Evolutionary conservation across 192 early-diverging fungal genomes (phyloP), one percentile per base, ranked within the genome.

Genomic region (Podila epigama): DNA sequence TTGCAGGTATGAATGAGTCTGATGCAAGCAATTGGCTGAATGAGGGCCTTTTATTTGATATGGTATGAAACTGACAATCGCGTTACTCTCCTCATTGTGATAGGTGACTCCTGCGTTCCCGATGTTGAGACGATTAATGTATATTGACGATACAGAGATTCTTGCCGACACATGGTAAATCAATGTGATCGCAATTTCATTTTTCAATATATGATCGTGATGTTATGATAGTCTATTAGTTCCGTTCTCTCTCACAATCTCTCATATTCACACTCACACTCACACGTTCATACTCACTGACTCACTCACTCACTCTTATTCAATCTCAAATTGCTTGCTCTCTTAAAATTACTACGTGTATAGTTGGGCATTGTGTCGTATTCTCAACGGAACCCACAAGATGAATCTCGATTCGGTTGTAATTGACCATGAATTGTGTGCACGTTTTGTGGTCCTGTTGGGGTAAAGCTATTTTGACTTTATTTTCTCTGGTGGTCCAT

Each of bases 301-400:
- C n/a, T n/a, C n/a, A n/a, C n/a, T n/a, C n/a, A n/a, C n/a, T n/a
- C n/a, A n/a, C n/a, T n/a, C n/a, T n/a, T n/a, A n/a, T n/a, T n/a
- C n/a, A n/a, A n/a, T n/a, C n/a, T n/a, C n/a, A 48, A 39, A 48
- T 22, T 8, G 2, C n/a, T 22, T 48, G 1, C 44, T 10, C 44
- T 48, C n/a, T 7, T 22, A 22, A 44, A 39, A 48, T n/a, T n/a
- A n/a, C n/a, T n/a, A n/a, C n/a, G n/a, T 51, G 32, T 10, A 12
- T 68, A 77, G 73, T 50, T 77, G 73, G 73, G 73, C 73, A 12
- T 68, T 77, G 73, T 77, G 73, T 48, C 73, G 73, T 28, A 77
- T 77, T 36, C 51, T 77, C 9, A 77, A 77, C 5, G 73, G 73
- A 11, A 77, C 73, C 4, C 73, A 77, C 60, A 77, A 77, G 32